phyloP scores from a whole-genome alignment of 2,329 filamentous ascomycete species.

The Ilyonectria sp. region DNA sequence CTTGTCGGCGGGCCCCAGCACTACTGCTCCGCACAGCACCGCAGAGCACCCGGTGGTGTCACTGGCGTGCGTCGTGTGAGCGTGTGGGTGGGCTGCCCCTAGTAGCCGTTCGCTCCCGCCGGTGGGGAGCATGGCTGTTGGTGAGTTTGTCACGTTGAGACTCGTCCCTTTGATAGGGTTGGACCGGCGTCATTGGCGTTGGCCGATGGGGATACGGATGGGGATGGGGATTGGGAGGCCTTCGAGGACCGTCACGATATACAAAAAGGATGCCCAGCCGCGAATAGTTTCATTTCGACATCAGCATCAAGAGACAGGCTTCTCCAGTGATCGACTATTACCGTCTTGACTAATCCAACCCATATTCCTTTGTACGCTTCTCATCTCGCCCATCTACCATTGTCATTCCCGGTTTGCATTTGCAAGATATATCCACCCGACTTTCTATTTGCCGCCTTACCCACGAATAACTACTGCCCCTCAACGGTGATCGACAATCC shows the following conservation, averaged over 20 bases:
- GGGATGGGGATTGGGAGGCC: constrained; percentile 44
- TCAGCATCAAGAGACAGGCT: constrained; percentile 47
- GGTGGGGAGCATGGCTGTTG: constrained; percentile 37
- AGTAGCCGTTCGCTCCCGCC: constrained; percentile 49
- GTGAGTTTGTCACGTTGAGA: constrained; percentile 41
- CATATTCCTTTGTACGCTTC: constrained; percentile 13
- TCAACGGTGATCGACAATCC: not conserved
- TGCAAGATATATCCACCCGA: constrained; percentile 6
- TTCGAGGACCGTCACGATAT: constrained; percentile 48
- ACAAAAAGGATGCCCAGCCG: constrained; percentile 49
- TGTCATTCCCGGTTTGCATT: not conserved
- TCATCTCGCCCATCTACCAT: not conserved
- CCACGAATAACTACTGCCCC: not conserved
- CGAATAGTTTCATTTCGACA: constrained; percentile 31
- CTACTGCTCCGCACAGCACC: not conserved
- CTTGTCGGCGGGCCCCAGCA: constrained; percentile 7
- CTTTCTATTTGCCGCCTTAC: not conserved
- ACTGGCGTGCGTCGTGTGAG: constrained; percentile 22
- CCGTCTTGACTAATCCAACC: constrained; percentile 9
- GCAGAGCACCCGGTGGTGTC: constrained; percentile 3
- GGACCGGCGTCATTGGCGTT: constrained; percentile 19
- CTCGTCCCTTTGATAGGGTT: constrained; percentile 42
- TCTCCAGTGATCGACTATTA: constrained; percentile 36
- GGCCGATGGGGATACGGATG: constrained; percentile 39
- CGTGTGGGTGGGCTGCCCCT: constrained; percentile 35